Evolutionary conservation across 352 stramenopile species (phyloP), one percentile per base, ranked within the genome.

Genomic region (Phytophthora boehmeriae): DNA sequence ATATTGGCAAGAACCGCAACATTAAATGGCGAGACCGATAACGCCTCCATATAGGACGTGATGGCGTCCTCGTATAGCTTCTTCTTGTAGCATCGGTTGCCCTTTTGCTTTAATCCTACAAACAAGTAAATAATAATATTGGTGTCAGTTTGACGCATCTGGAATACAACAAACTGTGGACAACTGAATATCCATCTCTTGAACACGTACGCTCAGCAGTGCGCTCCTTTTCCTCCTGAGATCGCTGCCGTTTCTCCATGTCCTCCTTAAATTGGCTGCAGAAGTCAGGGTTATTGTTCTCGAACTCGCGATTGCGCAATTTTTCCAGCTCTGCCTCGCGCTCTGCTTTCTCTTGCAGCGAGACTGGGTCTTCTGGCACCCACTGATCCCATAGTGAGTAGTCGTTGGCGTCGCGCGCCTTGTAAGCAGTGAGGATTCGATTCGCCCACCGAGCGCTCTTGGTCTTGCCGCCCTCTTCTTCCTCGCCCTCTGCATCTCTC

Each of bases 321-420:
- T 87, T 89, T 35, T 92, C 78, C 4, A 90, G 52, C 20, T 78
- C 70, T 0, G 68, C 71, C 23, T 90, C 80, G 5, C 77, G 71
- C 42, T 80, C 71, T 1, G 71, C 76, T n/a, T 78, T 75, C 50
- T 93, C 86, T 28, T 89, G 76, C 4, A 82, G 27, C 10, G 81
- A 86, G 11, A 79, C 83, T 0, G 86, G 83, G 32, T 95, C 86
- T 59, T 92, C 68, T 0, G 86, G 83, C 27, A 81, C 76, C 83
- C 86, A 95, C n/a, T 71, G 70, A 20, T 73, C 27, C 86, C 86
- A 95, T n/a, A 81, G 17, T 6, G 86, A 95, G 66, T 93, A 95
- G 69, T 92, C 83, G 59, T 92, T 94, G 22, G 80, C 83, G 44
- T 95, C 86, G 3, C 81, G 78, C 2, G 78, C 54, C 52, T 92